phyloP scores from a whole-genome alignment of 306 rosid species.

The Medicago lupulina region DNA sequence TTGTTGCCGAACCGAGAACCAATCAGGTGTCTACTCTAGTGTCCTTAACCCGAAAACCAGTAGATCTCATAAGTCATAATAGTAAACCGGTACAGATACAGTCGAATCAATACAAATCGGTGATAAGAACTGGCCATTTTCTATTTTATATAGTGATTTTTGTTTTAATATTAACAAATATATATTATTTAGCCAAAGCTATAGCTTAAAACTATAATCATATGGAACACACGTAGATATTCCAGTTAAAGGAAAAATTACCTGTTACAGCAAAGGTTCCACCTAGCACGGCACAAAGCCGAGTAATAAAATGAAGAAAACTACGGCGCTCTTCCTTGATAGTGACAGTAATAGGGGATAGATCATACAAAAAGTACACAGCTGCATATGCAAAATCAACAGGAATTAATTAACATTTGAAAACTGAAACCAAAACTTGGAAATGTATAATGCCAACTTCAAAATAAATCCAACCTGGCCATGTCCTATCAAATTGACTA shows the following conservation, averaged over 20 bases:
- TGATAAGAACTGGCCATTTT: neutral
- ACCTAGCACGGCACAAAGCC: slow-evolving; percentile 95
- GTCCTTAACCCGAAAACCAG: neutral
- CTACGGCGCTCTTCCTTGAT: slow-evolving; percentile 96
- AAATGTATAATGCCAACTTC: slow-evolving; percentile 26
- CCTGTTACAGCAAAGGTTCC: slow-evolving; percentile 99
- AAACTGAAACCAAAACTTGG: slow-evolving; percentile 30
- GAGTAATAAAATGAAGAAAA: slow-evolving; percentile 94
- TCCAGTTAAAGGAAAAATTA: slow-evolving; percentile 32
- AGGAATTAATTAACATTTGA: slow-evolving; percentile 28
- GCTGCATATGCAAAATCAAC: slow-evolving; percentile 62
- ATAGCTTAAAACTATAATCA: slow-evolving; percentile 1
- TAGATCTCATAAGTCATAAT: neutral
- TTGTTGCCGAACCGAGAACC: neutral
- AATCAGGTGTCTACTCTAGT: neutral
- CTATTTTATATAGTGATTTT: slow-evolving; percentile 6
- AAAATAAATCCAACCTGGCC: slow-evolving; percentile 83
- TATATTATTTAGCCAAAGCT: neutral
- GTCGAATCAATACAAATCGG: neutral
- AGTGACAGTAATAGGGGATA: slow-evolving; percentile 95
- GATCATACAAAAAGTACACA: slow-evolving; percentile 97
- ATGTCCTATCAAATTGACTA: slow-evolving; percentile 68
- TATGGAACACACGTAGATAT: slow-evolving; percentile 20
- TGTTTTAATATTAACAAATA: neutral
- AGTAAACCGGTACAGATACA: neutral